Evolutionary conservation across 306 rosid species (phyloP).

Genomic region (Senna siamea): DNA sequence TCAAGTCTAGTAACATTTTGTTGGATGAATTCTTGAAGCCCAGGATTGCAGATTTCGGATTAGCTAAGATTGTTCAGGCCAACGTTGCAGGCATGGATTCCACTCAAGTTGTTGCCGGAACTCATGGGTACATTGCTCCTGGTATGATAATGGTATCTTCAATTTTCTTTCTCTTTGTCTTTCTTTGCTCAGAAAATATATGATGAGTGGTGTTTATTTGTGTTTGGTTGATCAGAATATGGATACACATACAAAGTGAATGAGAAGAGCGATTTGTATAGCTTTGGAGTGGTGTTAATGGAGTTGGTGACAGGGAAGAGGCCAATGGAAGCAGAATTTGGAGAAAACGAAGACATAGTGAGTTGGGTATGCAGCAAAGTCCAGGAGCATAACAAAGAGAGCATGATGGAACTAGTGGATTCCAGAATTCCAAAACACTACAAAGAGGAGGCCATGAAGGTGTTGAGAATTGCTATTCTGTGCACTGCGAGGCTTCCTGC

Average conservation of each 20-base stretch:
- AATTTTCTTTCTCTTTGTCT: no score
- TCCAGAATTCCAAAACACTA: slow-evolving; percentile 52
- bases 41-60: slow-evolving; percentile 88
- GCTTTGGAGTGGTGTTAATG: slow-evolving; percentile 91
- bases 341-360: slow-evolving; percentile 82
- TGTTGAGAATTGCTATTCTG: slow-evolving; percentile 66
- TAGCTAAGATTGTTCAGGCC: slow-evolving; percentile 76
- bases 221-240: no score
- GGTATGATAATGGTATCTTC: no score
- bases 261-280: slow-evolving; percentile 93
- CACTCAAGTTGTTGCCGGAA: slow-evolving; percentile 83
- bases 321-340: slow-evolving; percentile 76
- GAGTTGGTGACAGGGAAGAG: slow-evolving; percentile 84
- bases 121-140: slow-evolving; percentile 94
- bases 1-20: slow-evolving; percentile 88
- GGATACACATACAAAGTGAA: slow-evolving; percentile 81
- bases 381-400: slow-evolving; percentile 55
- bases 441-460: slow-evolving; percentile 72
- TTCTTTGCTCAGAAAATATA: no score
- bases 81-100: slow-evolving; percentile 53
- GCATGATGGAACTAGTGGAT: slow-evolving; percentile 57
- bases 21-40: slow-evolving; percentile 90
- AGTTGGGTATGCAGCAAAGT: slow-evolving; percentile 69
- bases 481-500: slow-evolving; percentile 73
- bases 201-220: no score